Evolutionary conservation across 2,329 filamentous ascomycete genomes (phyloP).

Genomic region (Dryadomyces sulphureus): DNA sequence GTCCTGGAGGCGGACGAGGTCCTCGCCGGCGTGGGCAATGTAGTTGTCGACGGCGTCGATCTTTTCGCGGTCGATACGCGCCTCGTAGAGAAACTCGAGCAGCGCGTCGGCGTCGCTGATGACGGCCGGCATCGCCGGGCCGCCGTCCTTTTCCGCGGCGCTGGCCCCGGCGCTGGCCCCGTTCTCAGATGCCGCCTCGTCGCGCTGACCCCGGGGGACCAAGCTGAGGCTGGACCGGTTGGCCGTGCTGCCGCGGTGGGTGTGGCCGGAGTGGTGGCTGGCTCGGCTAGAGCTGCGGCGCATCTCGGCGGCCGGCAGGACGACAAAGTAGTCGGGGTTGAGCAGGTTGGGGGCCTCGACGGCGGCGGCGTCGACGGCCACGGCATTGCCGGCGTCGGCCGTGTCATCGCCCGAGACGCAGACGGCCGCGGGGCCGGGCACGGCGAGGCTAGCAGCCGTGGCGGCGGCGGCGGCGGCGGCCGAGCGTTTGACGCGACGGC

Average conservation of each 20-base stretch:
- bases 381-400: constrained; percentile 9
- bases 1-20: constrained; percentile 59
- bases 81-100: constrained; percentile 49
- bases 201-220: too few relatives aligned
- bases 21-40: constrained; percentile 57
- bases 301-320: constrained; percentile 40
- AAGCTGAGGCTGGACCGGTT: constrained; percentile 7
- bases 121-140: constrained; percentile 18
- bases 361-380: constrained; percentile 10
- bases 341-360: constrained; percentile 41
- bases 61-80: constrained; percentile 79
- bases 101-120: constrained; percentile 53
- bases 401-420: neutral
- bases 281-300: constrained; percentile 25
- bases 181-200: neutral
- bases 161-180: constrained; percentile 19
- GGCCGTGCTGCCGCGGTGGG: constrained; percentile 11
- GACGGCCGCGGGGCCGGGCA: neutral
- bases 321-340: constrained; percentile 66
- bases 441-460: neutral
- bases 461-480: constrained; percentile 3
- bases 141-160: constrained; percentile 34
- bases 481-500: constrained; percentile 52
- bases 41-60: constrained; percentile 69
- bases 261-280: too few relatives aligned